Evolutionary conservation across 139 green algal species (phyloP).

Genomic region (Chlorella sp.): DNA sequence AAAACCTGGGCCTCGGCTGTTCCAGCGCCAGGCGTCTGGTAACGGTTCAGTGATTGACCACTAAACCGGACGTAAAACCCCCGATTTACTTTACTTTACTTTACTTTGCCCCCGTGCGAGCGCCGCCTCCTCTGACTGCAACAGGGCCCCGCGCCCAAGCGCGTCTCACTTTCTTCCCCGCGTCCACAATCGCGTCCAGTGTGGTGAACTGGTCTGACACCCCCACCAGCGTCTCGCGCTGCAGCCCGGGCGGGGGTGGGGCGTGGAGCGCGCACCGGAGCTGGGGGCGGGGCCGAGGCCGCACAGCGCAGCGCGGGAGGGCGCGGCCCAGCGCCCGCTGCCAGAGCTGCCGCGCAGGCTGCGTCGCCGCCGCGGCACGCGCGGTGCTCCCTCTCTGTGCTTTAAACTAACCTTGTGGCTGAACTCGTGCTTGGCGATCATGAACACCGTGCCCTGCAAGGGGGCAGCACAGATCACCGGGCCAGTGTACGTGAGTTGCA

Average conservation of each 20-base stretch:
- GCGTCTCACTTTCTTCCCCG: slow-evolving; percentile 43
- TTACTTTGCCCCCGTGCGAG: background rate
- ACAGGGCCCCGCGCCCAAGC: background rate
- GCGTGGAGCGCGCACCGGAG: background rate
- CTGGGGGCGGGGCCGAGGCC: background rate
- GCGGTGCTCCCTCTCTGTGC: no score
- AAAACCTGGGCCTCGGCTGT: background rate
- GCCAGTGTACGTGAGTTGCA: background rate
- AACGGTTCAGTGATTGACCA: background rate
- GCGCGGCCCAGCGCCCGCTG: background rate
- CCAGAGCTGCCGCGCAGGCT: background rate
- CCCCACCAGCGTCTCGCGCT: slow-evolving; percentile 45
- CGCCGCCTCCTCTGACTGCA: no score
- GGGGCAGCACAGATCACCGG: background rate
- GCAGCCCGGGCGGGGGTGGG: background rate
- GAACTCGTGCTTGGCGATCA: slow-evolving; percentile 48
- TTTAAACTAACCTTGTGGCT: slow-evolving; percentile 28
- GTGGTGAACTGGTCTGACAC: slow-evolving; percentile 11
- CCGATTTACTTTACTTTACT: background rate
- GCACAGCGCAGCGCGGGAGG: background rate
- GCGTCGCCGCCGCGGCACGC: background rate
- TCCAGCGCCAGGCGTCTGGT: background rate
- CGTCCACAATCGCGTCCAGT: slow-evolving; percentile 44
- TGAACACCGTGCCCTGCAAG: slow-evolving; percentile 37
- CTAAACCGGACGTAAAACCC: background rate